Evolutionary conservation across 192 early-diverging fungal genomes (phyloP).

Genomic region (Funneliformis mosseae): DNA sequence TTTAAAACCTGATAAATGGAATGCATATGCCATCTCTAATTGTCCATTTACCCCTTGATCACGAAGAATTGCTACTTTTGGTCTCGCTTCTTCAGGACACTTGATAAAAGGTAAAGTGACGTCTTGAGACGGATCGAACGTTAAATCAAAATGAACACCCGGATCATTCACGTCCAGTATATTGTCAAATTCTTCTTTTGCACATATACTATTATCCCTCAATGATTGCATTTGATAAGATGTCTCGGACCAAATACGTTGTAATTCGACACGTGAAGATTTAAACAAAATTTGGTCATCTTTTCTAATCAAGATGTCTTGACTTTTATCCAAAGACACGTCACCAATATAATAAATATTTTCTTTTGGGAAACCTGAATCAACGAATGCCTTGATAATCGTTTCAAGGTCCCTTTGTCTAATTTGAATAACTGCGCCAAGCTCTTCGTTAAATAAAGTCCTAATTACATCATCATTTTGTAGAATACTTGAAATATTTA

Average conservation of each 20-base stretch:
- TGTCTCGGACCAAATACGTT: conserved; percentile 87
- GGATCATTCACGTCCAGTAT: conserved; percentile 72
- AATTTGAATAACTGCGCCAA: conserved; percentile 96
- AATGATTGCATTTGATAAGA: conserved; percentile 89
- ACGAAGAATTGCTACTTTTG: conserved; percentile 91
- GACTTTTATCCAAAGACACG: conserved; percentile 51
- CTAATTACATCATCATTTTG: conserved; percentile 51
- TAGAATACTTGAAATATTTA: conserved; percentile 65
- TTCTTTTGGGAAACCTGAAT: conserved; percentile 56
- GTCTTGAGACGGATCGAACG: conserved; percentile 72
- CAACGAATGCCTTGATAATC: conserved; percentile 53
- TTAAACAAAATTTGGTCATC: conserved; percentile 53
- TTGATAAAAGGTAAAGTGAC: conserved; percentile 41
- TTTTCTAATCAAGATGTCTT: conserved; percentile 59
- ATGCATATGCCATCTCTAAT: conserved; percentile 93
- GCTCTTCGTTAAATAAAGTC: conserved; percentile 94
- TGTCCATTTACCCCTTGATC: conserved; percentile 99
- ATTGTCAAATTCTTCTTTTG: conserved; percentile 78
- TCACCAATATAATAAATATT: conserved; percentile 60
- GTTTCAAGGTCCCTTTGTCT: conserved; percentile 55
- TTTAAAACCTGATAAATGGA: conserved; percentile 91
- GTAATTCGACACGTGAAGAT: conserved; percentile 64
- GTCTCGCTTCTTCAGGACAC: conserved; percentile 46
- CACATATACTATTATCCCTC: conserved; percentile 89
- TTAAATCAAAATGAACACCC: conserved; percentile 78